A percentile compares a stretch with the other conserved stretches of the same genome.
Evolutionary conservation across 2,329 filamentous ascomycete genomes (phyloP).

Genomic region (Salinomyces thailandicus): DNA sequence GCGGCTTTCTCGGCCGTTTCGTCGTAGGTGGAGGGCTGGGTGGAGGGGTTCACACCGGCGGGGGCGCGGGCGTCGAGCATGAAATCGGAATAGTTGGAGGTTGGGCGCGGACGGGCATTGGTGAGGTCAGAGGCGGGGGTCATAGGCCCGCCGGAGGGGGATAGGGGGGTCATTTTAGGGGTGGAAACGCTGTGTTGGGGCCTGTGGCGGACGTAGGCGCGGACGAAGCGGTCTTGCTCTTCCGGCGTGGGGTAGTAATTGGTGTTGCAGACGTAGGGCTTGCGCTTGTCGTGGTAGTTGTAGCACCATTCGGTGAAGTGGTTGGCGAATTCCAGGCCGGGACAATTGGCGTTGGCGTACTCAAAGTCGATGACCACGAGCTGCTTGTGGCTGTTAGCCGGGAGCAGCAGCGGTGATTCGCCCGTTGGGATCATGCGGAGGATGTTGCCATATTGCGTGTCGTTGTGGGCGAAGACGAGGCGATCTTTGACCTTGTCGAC

Average conservation of each 20-base stretch:
- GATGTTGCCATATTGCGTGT: slow-evolving; percentile 98
- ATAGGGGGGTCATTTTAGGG: slow-evolving; percentile 13
- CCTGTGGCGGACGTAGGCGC: slow-evolving; percentile 74
- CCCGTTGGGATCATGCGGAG: slow-evolving; percentile 60
- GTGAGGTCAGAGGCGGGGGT: slow-evolving; percentile 13
- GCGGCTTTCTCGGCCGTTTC: slow-evolving; percentile 44
- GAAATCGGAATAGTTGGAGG: slow-evolving; percentile 47
- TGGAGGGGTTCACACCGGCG: slow-evolving; percentile 27
- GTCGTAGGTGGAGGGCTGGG: slow-evolving; percentile 7
- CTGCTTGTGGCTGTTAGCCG: slow-evolving; percentile 90
- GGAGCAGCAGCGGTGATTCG: slow-evolving; percentile 76
- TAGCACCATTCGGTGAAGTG: slow-evolving; percentile 98
- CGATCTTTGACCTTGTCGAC: slow-evolving; percentile 55
- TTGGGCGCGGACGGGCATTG: slow-evolving; percentile 26
- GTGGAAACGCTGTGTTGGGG: slow-evolving; percentile 49
- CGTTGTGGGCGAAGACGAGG: slow-evolving; percentile 93
- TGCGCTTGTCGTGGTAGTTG: slow-evolving; percentile 73
- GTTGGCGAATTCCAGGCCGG: slow-evolving; percentile 87
- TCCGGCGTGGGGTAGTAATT: slow-evolving; percentile 63
- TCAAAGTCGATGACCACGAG: slow-evolving; percentile 97
- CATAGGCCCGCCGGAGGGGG: slow-evolving; percentile 20
- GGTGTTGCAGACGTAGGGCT: slow-evolving; percentile 54
- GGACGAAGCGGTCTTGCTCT: slow-evolving; percentile 76
- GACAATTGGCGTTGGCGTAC: slow-evolving; percentile 81
- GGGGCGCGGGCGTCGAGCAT: slow-evolving; percentile 62